Conservation (phyloP, 2,329 filamentous ascomycete genomes). For the Torrubiellomyces zombiae region DNA sequence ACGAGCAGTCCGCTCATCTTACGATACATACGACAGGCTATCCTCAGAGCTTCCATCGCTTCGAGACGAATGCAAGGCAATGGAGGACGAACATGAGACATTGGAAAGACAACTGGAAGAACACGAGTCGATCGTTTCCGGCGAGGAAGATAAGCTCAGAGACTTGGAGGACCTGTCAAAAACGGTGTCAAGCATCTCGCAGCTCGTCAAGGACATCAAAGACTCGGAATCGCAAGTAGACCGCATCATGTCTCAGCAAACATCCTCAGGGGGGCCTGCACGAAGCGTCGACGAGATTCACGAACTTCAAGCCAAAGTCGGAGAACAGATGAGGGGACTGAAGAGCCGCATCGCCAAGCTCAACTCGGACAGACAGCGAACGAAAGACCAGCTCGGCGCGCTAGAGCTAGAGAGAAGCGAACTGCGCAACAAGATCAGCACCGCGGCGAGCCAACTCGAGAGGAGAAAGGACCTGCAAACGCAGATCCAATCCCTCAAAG, state of each 20-base stretch:
- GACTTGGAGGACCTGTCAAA: constrained; percentile 63
- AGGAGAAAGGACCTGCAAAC: constrained; percentile 56
- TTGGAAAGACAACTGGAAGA: constrained; percentile 47
- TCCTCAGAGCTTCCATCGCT: constrained; percentile 54
- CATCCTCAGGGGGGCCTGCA: constrained; percentile 42
- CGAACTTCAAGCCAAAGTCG: constrained; percentile 49
- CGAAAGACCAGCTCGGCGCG: constrained; percentile 47
- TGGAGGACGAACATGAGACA: constrained; percentile 44
- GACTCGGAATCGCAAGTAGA: constrained; percentile 59
- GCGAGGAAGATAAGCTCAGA: constrained; percentile 46
- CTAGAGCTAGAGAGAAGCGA: constrained; percentile 68
- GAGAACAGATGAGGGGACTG: constrained; percentile 47
- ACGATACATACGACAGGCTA: constrained; percentile 59
- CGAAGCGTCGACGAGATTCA: constrained; percentile 74
- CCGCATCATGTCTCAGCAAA: constrained; percentile 60
- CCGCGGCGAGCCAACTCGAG: constrained; percentile 58
- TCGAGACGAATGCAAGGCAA: constrained; percentile 42
- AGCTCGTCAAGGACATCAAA: constrained; percentile 54
- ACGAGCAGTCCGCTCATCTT: constrained; percentile 45
- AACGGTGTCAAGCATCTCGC: constrained; percentile 59
- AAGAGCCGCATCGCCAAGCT: constrained; percentile 51
- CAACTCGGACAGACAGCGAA: constrained; percentile 52
- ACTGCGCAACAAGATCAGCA: constrained; percentile 53
- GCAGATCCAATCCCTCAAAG: constrained; percentile 59
- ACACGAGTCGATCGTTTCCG: constrained; percentile 48